phyloP scores from a whole-genome alignment of 1,284 basidiomycete species.

The Trametes sp. region DNA sequence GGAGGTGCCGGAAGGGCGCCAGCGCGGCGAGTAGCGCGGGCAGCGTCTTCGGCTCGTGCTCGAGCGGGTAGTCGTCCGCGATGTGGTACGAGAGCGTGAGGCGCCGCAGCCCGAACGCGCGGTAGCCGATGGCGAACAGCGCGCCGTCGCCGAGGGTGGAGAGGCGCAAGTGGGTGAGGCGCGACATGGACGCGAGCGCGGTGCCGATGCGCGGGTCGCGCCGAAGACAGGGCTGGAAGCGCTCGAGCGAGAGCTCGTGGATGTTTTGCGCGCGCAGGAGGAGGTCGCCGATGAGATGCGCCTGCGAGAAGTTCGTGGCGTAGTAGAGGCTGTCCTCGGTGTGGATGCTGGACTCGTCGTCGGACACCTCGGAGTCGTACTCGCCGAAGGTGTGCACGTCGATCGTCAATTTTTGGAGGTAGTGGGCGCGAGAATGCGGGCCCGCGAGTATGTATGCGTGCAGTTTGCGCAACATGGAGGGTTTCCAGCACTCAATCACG shows the following conservation, averaged over 20 bases:
- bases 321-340: background rate
- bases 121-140: background rate
- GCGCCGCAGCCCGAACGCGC: background rate
- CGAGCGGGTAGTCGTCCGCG: conserved; percentile 8
- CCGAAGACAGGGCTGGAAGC: background rate
- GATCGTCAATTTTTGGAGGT: conserved; percentile 5
- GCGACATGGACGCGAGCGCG: conserved; percentile 2
- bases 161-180: conserved; percentile 2
- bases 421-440: background rate
- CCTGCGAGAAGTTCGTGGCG: conserved; percentile 7
- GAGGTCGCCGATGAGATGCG: conserved; percentile 8
- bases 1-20: conserved; percentile 7
- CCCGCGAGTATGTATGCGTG: conserved; percentile 2
- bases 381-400: conserved; percentile 10
- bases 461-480: conserved; percentile 1
- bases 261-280: conserved; percentile 6
- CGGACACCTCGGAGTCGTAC: conserved; percentile 6
- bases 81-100: conserved; percentile 12
- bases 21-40: conserved; percentile 9
- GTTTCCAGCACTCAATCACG: background rate
- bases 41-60: conserved; percentile 3
- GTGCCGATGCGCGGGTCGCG: conserved; percentile 5
- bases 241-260: conserved; percentile 5
- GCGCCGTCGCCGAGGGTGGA: conserved; percentile 12
- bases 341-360: background rate